Evolutionary conservation across 139 green algal genomes (phyloP).

Genomic region (Eudorina sp.): DNA sequence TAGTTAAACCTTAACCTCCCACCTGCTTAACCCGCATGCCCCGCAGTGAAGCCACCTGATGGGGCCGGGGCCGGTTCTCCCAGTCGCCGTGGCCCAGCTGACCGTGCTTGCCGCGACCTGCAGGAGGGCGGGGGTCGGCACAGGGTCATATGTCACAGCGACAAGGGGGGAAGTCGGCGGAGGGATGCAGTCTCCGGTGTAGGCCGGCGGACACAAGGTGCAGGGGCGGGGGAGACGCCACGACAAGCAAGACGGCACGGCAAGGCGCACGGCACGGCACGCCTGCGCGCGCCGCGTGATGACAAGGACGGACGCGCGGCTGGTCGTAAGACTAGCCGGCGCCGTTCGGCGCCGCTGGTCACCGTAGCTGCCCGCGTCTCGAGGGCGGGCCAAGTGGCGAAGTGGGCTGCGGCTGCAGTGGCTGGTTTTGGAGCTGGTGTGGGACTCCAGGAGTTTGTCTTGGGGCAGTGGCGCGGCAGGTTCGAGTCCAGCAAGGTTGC

Average conservation of each 20-base stretch:
- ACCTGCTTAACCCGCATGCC: conserved; percentile 34
- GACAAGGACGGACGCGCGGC: too few relatives aligned
- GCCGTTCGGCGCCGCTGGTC: too few relatives aligned
- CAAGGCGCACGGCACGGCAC: too few relatives aligned
- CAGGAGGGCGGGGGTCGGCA: not conserved
- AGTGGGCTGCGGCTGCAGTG: too few relatives aligned
- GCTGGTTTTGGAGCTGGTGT: too few relatives aligned
- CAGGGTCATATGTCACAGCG: too few relatives aligned
- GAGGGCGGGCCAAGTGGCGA: too few relatives aligned
- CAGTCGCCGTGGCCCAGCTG: conserved; percentile 78
- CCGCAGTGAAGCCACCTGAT: conserved; percentile 57
- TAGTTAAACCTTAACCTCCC: too few relatives aligned
- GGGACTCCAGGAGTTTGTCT: not conserved
- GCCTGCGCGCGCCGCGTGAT: too few relatives aligned
- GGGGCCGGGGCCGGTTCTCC: conserved; percentile 54
- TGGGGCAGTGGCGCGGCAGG: not conserved
- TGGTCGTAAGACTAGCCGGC: too few relatives aligned
- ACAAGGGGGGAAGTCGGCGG: not conserved
- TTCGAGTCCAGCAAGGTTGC: not conserved
- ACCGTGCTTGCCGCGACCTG: conserved; percentile 77
- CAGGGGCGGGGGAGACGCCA: not conserved
- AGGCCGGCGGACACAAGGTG: not conserved
- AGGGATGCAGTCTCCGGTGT: not conserved
- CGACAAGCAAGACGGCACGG: too few relatives aligned
- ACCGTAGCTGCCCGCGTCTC: too few relatives aligned